These are phyloP conservation scores for Shiraia sp. DNA, from an alignment of 2,329 filamentous ascomycete species.

Conservation along the genomic window DNA sequence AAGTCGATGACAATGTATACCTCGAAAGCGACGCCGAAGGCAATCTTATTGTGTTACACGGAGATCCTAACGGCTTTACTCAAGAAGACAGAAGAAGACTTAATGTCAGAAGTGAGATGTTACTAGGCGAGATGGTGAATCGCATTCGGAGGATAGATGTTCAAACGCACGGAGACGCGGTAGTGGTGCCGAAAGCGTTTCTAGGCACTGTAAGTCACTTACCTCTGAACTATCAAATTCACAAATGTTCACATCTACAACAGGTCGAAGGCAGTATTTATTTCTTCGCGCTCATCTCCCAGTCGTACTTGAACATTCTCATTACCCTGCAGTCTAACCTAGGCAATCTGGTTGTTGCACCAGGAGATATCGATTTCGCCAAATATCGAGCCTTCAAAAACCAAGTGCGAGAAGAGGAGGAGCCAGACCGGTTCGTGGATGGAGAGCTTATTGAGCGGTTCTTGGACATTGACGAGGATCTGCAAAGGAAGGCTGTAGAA, in stretches of 20 bases:
- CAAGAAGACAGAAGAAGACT: slow-evolving; percentile 73
- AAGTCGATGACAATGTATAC: slow-evolving; percentile 74
- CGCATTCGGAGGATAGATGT: slow-evolving; percentile 77
- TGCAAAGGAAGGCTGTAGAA: slow-evolving; percentile 58
- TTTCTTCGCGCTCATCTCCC: slow-evolving; percentile 79
- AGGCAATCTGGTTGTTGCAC: slow-evolving; percentile 65
- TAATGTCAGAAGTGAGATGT: slow-evolving; percentile 77
- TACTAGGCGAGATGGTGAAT: slow-evolving; percentile 92
- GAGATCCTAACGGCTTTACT: slow-evolving; percentile 73
- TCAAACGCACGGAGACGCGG: slow-evolving; percentile 63
- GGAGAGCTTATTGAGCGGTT: slow-evolving; percentile 89
- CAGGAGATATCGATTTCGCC: slow-evolving; percentile 76
- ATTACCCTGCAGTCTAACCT: slow-evolving; percentile 79
- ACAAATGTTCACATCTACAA: slow-evolving; percentile 10
- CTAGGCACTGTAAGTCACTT: slow-evolving; percentile 74
- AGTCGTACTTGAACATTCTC: slow-evolving; percentile 74
- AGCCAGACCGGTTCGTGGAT: slow-evolving; percentile 86
- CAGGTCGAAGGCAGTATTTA: slow-evolving; percentile 91
- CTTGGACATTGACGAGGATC: slow-evolving; percentile 67
- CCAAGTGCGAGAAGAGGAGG: slow-evolving; percentile 68
- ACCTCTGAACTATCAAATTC: not conserved
- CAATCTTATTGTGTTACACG: slow-evolving; percentile 79
- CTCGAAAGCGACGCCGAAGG: slow-evolving; percentile 85
- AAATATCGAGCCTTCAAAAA: slow-evolving; percentile 83
- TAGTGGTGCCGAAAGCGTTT: slow-evolving; percentile 81